Conservation (phyloP, 2,329 filamentous ascomycete genomes). For the Neonectria neomacrospora region DNA sequence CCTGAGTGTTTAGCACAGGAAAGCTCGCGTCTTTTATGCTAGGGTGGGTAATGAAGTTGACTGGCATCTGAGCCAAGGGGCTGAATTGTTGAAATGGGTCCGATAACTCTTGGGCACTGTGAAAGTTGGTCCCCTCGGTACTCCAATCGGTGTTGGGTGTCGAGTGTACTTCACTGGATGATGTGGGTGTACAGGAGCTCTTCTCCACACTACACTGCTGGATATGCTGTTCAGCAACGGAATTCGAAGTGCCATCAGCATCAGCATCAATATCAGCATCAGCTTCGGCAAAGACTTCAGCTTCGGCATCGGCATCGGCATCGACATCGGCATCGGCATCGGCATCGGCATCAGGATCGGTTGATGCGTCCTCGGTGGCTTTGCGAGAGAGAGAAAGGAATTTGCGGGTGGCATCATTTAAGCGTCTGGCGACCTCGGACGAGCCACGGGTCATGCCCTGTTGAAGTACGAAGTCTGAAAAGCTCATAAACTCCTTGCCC, state of each 20-base stretch:
- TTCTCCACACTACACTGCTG: constrained; percentile 4
- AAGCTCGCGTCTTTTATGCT: constrained; percentile 66
- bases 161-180: constrained; percentile 8
- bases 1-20: constrained; percentile 49
- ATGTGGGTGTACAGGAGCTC: constrained; percentile 4
- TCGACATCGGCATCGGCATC: constrained; percentile 4
- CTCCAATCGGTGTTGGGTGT: constrained; percentile 16
- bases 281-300: background rate
- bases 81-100: constrained; percentile 12
- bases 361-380: constrained; percentile 47
- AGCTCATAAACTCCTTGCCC: constrained; percentile 74
- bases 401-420: constrained; percentile 67
- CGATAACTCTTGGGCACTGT: constrained; percentile 7
- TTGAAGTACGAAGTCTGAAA: constrained; percentile 70
- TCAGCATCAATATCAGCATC: too few species aligned
- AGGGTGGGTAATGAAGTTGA: constrained; percentile 63
- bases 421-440: constrained; percentile 66
- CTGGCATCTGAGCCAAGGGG: constrained; percentile 42
- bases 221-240: background rate
- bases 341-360: constrained; percentile 5
- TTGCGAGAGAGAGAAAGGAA: constrained; percentile 67
- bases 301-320: background rate
- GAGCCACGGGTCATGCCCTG: constrained; percentile 68
- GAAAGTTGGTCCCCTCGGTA: constrained; percentile 10
- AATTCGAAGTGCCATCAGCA: background rate